These are phyloP conservation scores for Phyllosticta citribraziliensis DNA, from an alignment of 2,329 filamentous ascomycete genomes.

Conservation along the genomic window DNA sequence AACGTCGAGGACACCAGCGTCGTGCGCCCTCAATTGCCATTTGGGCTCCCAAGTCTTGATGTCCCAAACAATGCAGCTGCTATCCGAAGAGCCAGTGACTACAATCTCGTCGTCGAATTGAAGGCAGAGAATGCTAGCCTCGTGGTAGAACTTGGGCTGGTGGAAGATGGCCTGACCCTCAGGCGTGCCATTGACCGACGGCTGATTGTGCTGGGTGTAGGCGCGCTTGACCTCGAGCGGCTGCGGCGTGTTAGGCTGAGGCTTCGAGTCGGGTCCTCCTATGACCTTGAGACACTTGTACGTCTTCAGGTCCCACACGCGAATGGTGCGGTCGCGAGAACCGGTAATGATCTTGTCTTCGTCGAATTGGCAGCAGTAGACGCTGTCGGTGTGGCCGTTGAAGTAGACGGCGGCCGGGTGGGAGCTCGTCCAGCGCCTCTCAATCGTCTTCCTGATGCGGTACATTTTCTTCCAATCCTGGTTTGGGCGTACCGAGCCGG, in stretches of 20 bases:
- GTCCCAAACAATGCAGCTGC: constrained; percentile 84
- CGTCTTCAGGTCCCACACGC: constrained; percentile 90
- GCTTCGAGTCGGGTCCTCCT: constrained; percentile 60
- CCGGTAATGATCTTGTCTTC: constrained; percentile 97
- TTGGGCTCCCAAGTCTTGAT: constrained; percentile 74
- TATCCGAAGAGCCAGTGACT: constrained; percentile 89
- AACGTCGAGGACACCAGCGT: constrained; percentile 83
- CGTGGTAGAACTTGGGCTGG: constrained; percentile 55
- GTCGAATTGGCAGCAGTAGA: constrained; percentile 97
- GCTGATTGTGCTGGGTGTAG: constrained; percentile 29
- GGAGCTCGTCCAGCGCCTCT: constrained; percentile 68
- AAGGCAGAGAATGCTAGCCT: constrained; percentile 85
- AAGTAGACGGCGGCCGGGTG: constrained; percentile 77
- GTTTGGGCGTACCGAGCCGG: constrained; percentile 37
- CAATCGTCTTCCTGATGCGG: constrained; percentile 63
- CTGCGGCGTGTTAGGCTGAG: constrained; percentile 36
- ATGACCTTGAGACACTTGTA: constrained; percentile 79
- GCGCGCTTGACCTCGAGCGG: constrained; percentile 31
- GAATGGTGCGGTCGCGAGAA: constrained; percentile 88
- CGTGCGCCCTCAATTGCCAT: constrained; percentile 66
- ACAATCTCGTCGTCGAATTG: constrained; percentile 91
- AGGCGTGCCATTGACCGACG: constrained; percentile 38
- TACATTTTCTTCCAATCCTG: constrained; percentile 86
- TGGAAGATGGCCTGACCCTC: constrained; percentile 38
- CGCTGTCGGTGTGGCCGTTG: constrained; percentile 87